Percentiles rank a stretch among this genome's conserved stretches.
These are phyloP conservation scores for Neurospora sp. DNA, from an alignment of 495 filamentous ascomycete species.

Conservation along the genomic window DNA sequence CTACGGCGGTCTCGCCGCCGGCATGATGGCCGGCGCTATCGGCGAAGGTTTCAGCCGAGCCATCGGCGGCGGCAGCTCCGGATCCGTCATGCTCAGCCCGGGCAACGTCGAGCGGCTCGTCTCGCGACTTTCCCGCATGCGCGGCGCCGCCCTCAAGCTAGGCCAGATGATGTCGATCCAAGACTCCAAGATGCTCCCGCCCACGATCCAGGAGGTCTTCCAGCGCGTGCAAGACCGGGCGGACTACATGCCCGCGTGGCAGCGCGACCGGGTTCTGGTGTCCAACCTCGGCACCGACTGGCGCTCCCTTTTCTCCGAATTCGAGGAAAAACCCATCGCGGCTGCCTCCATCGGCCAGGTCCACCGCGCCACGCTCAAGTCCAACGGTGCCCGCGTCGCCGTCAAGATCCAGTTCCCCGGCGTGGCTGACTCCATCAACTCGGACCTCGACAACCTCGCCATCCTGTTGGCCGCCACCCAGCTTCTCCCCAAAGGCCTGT, in stretches of 20 bases:
- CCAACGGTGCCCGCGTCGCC: constrained; percentile 65
- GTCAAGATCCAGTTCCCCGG: constrained; percentile 98
- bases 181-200: constrained; percentile 92
- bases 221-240: constrained; percentile 93
- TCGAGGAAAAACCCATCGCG: constrained; percentile 86
- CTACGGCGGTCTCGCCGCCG: constrained; percentile 83
- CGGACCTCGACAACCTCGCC: constrained; percentile 85
- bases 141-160: constrained; percentile 94
- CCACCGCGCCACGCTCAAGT: constrained; percentile 72
- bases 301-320: constrained; percentile 72
- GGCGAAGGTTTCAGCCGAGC: constrained; percentile 71
- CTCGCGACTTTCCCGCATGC: constrained; percentile 86
- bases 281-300: constrained; percentile 75
- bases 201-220: constrained; percentile 72
- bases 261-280: constrained; percentile 73
- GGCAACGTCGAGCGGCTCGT: constrained; percentile 89
- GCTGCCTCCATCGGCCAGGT: constrained; percentile 98
- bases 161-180: constrained; percentile 98
- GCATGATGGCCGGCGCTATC: constrained; percentile 92
- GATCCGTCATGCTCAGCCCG: constrained; percentile 79
- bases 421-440: constrained; percentile 91
- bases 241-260: constrained; percentile 93
- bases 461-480: constrained; percentile 83
- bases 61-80: constrained; percentile 42
- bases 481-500: constrained; percentile 83